Percentiles rank a stretch among this genome's conserved stretches.
Evolutionary conservation across 169 alveolate genomes (phyloP).

Genomic region (Eimeria falciformis): DNA sequence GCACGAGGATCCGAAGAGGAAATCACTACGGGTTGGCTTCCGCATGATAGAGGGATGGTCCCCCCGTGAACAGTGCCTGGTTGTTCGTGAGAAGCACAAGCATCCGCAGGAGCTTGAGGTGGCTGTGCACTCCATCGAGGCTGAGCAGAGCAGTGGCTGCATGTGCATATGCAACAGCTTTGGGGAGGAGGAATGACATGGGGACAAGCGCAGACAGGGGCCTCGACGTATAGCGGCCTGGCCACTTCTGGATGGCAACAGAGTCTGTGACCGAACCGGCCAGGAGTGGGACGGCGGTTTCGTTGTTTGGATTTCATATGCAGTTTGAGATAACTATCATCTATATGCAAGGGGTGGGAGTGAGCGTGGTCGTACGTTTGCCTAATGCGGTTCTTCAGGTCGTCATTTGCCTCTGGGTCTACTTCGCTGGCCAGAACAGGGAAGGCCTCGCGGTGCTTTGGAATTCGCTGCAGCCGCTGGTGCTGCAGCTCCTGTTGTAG

Average conservation of each 20-base stretch:
- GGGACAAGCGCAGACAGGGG: slow-evolving; percentile 31
- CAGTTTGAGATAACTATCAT: neutral
- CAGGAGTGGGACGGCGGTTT: slow-evolving; percentile 1
- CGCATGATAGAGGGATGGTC: too few relatives aligned
- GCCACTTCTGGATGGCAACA: neutral
- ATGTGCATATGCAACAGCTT: neutral
- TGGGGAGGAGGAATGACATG: neutral
- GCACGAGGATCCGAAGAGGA: too few relatives aligned
- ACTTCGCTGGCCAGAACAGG: neutral
- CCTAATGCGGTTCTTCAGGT: slow-evolving; percentile 17
- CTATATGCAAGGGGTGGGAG: slow-evolving; percentile 3
- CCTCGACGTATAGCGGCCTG: neutral
- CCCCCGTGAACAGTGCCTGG: too few relatives aligned
- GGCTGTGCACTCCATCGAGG: too few relatives aligned
- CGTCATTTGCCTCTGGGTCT: neutral
- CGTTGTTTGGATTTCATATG: neutral
- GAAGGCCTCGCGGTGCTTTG: slow-evolving; percentile 46
- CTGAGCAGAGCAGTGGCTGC: neutral
- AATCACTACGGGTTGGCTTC: too few relatives aligned
- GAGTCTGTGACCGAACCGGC: neutral
- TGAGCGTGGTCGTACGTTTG: slow-evolving; percentile 35
- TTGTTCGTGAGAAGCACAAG: too few relatives aligned
- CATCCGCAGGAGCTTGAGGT: too few relatives aligned
- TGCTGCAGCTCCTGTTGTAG: slow-evolving; percentile 21
- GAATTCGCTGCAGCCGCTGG: slow-evolving; percentile 38